A percentile compares a stretch with the other conserved stretches of the same genome.
These are phyloP conservation scores for Ilex asprella DNA, from an alignment of 257 asterid genomes.

Conservation along the genomic window DNA sequence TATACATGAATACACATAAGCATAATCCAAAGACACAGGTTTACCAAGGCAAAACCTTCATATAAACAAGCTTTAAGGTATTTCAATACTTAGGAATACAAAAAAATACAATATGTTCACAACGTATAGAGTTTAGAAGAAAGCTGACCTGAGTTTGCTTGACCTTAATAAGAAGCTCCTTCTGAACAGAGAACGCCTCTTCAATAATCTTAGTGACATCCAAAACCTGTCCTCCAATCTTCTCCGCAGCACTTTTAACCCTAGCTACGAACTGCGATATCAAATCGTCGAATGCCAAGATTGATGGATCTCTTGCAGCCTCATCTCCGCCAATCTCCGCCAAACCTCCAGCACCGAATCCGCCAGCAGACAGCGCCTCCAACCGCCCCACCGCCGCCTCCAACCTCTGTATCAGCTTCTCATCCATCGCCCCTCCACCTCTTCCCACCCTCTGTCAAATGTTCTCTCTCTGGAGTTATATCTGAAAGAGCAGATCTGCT, in stretches of 20 bases:
- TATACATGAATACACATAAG: no score
- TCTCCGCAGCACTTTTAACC: slow-evolving; percentile 59
- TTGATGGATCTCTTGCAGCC: slow-evolving; percentile 69
- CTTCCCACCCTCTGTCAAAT: neutral
- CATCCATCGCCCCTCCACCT: slow-evolving; percentile 41
- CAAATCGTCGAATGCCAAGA: slow-evolving; percentile 71
- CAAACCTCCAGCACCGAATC: slow-evolving; percentile 25
- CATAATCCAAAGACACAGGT: no score
- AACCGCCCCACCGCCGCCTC: slow-evolving; percentile 89
- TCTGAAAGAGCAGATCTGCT: slow-evolving; percentile 34
- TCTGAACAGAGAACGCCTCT: slow-evolving; percentile 67
- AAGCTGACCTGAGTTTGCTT: slow-evolving; percentile 62
- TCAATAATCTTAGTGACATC: slow-evolving; percentile 58
- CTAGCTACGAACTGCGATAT: slow-evolving; percentile 50
- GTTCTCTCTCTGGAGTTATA: slow-evolving; percentile 13
- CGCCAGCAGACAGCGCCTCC: slow-evolving; percentile 54
- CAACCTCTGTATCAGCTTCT: slow-evolving; percentile 64
- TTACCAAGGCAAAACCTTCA: no score
- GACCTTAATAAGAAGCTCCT: slow-evolving; percentile 66
- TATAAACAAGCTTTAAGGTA: no score
- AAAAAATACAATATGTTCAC: no score
- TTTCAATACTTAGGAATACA: no score
- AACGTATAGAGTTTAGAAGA: neutral
- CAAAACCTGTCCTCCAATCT: slow-evolving; percentile 79
- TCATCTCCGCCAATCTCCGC: slow-evolving; percentile 39